Base-by-base conservation (phyloP, 2,329 filamentous ascomycete genomes). In the Pseudogymnoascus sp. region DNA sequence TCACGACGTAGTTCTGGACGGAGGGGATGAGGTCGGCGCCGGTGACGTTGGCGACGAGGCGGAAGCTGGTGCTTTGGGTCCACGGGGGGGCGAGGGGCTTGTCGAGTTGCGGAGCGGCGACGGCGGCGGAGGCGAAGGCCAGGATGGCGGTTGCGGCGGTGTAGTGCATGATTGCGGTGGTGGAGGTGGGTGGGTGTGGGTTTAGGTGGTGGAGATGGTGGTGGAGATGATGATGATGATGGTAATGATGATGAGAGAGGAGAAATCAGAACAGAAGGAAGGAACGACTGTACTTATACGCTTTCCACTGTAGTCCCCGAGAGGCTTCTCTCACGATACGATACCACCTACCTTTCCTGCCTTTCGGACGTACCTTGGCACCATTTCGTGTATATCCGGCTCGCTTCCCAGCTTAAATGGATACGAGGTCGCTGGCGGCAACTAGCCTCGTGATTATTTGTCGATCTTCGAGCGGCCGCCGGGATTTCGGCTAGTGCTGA, bases 11-110 rank as follows among this genome's bases (percentile, higher is more conserved):
- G 68, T 75, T 71, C 37, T 81, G 72, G 65, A 82, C 74, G 0
- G 78, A 71, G 0, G 76, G 73, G 5, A 68, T 68, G 60, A 81
- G 75, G 66, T 80, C 77, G 37, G 67, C 67, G 13, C 72, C 73
- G 7, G 77, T 78, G 40, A 81, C 76, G 64, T 80, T 79, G 68
- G 77, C 75, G 19, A 79, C 72, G 29, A 81, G 74, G 38, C 71
- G 73, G 72, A 80, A 80, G 62, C 61, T 61, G 5, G 35, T 35
- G 14, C 63, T 63, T 13, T 21, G 50, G 6, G 64, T 59, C 2
- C 59, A 64, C n/a, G 66, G 65, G 19, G 68, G 67, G 13, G 65
- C 67, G 13, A 61, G 64, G 62, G 16, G 63, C 50, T 63, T 65
- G 31, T 11, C 31, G 13, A 37, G n/a, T 10, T 60, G 62, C 6